These are phyloP conservation scores for Dendryphion nanum DNA, from an alignment of 2,329 filamentous ascomycete genomes.

Conservation along the genomic window DNA sequence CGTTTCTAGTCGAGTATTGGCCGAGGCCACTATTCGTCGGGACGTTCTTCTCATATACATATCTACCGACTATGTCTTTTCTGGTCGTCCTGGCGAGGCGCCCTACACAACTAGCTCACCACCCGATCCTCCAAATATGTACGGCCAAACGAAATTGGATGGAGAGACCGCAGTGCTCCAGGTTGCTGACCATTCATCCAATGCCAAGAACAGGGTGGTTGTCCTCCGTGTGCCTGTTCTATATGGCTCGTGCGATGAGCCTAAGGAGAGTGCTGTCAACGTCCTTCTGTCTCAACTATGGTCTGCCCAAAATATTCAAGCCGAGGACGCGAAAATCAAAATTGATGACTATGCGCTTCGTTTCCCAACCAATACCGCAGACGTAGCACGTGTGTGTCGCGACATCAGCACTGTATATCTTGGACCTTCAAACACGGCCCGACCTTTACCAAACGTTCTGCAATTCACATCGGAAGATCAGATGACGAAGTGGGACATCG, in stretches of 20 bases:
- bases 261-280: slow-evolving; percentile 79
- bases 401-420: slow-evolving; percentile 70
- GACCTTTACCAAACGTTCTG: slow-evolving; percentile 65
- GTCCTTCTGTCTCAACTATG: slow-evolving; percentile 73
- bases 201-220: slow-evolving; percentile 42
- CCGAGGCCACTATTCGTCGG: slow-evolving; percentile 61
- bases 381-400: slow-evolving; percentile 75
- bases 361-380: slow-evolving; percentile 86
- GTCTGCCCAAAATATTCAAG: slow-evolving; percentile 63
- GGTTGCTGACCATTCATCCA: slow-evolving; percentile 41
- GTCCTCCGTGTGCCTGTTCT: slow-evolving; percentile 80
- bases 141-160: slow-evolving; percentile 70
- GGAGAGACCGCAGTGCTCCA: slow-evolving; percentile 70
- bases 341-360: slow-evolving; percentile 86
- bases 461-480: slow-evolving; percentile 86
- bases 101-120: slow-evolving; percentile 69
- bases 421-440: slow-evolving; percentile 33
- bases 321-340: slow-evolving; percentile 56
- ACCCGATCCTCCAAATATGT: slow-evolving; percentile 74
- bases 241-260: slow-evolving; percentile 69
- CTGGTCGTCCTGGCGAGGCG: slow-evolving; percentile 72
- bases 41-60: slow-evolving; percentile 71
- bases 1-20: slow-evolving; percentile 65
- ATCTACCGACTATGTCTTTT: slow-evolving; percentile 80
- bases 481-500: slow-evolving; percentile 90